A percentile compares a stretch with the other conserved stretches of the same genome.
Conservation (phyloP, 352 stramenopile species). For the Phytophthora sp. region DNA sequence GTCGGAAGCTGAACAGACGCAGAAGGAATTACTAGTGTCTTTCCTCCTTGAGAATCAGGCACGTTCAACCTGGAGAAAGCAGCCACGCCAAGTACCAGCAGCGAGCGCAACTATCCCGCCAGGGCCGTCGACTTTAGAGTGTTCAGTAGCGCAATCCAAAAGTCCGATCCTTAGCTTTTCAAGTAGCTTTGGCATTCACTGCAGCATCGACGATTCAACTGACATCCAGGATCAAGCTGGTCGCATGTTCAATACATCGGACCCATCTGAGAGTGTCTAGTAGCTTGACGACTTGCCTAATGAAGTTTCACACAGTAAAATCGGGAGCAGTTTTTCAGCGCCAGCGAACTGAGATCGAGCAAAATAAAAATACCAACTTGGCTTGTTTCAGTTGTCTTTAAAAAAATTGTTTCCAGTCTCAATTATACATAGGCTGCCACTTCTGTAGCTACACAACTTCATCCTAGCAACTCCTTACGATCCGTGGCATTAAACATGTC, state of each 20-base stretch:
- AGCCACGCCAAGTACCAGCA: neutral
- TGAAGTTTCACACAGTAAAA: neutral
- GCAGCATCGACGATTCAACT: conserved; percentile 24
- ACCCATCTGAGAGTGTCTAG: conserved; percentile 12
- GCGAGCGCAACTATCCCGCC: neutral
- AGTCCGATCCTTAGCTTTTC: conserved; percentile 45
- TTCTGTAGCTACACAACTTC: conserved; percentile 2
- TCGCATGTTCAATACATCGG: conserved; percentile 44
- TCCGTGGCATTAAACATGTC: conserved; percentile 46
- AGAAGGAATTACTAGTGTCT: conserved; percentile 42
- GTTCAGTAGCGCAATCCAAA: neutral
- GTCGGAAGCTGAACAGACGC: conserved; percentile 10
- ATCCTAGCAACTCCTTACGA: neutral
- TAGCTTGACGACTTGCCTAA: neutral
- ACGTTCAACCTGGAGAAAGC: conserved; percentile 61
- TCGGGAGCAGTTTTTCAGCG: neutral
- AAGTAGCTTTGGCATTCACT: conserved; percentile 33
- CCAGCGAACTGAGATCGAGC: conserved; percentile 13
- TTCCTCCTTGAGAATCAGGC: conserved; percentile 54
- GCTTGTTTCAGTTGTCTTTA: neutral
- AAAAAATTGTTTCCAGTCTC: no score
- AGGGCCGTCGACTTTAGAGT: neutral
- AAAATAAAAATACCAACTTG: conserved; percentile 27
- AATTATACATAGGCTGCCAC: conserved; percentile 16
- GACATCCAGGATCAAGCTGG: conserved; percentile 17